Evolutionary conservation across 1,139 yeast genomes (phyloP), one percentile per base, ranked within the genome.

Genomic region (Diutina pseudorugosa): DNA sequence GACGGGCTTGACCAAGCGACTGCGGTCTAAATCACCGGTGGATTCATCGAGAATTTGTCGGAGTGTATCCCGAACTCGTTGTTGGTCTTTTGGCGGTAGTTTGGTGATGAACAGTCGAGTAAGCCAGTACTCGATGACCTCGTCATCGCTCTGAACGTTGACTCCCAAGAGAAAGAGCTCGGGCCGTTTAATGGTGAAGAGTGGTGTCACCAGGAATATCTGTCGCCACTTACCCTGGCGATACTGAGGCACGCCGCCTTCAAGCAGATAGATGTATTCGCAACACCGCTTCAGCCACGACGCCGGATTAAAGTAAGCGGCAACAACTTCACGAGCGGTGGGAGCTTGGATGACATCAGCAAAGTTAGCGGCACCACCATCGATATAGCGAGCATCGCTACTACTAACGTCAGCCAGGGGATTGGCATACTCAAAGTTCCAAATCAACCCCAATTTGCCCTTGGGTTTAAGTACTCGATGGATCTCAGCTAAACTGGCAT

Each of bases 81-180:
- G 20, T 45, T 72, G 71, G 57, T 77, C 73, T 1, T 61, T 66
- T 0, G 67, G 70, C 1, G 70, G 58, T 52, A 80, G 62, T 8
- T 68, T 69, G 2, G 86, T 80, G 54, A 82, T 76, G 59, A 77
- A 82, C 47, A 83, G 76, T 57, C 85, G 69, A 1, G 84, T 76
- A 54, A 70, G 70, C 85, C 85, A 80, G 49, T 54, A 54, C 51
- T 73, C 70, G 45, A 73, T 61, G 54, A 72, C 69, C 47, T 70
- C 71, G 50, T 74, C 76, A 18, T 65, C 49, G 14, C 59, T 50
- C 11, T 42, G 48, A 4, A 50, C 41, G 23, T 50, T 44, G 8
- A 41, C 8, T 8, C 12, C 27, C 41, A 76, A 61, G 51, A 62
- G 61, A 60, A 68, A 61, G 60, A 68, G 53, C 54, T 68, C 73